Conservation (phyloP, 2,329 filamentous ascomycete species). For the Penicillium sp. region DNA sequence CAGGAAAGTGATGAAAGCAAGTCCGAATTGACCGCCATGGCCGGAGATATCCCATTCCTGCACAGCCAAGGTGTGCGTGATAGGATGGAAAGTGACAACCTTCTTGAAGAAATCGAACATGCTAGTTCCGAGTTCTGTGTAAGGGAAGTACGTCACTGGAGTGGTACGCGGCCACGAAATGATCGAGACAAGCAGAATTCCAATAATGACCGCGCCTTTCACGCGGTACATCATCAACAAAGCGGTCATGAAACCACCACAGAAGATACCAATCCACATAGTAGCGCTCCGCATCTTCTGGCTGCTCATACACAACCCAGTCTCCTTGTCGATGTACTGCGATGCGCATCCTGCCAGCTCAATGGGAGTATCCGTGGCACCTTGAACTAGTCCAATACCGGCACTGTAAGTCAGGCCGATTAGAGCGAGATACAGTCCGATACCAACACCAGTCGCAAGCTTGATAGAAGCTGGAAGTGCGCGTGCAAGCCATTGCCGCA, state of each 20-base stretch:
- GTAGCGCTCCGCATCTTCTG: conserved; percentile 82
- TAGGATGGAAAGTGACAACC: conserved; percentile 83
- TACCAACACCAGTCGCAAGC: conserved; percentile 82
- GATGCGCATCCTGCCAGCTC: conserved; percentile 75
- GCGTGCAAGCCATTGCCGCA: conserved; percentile 87
- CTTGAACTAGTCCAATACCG: conserved; percentile 79
- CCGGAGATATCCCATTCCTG: conserved; percentile 74
- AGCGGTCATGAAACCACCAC: conserved; percentile 78
- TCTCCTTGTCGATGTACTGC: conserved; percentile 47
- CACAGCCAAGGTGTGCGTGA: conserved; percentile 70
- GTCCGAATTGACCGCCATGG: conserved; percentile 76
- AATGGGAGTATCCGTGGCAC: conserved; percentile 70
- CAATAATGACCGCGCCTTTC: conserved; percentile 84
- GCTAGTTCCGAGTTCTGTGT: conserved; percentile 70
- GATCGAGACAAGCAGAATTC: conserved; percentile 82
- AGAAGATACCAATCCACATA: conserved; percentile 90
- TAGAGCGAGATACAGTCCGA: conserved; percentile 76
- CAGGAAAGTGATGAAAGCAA: conserved; percentile 85
- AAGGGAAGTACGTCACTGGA: conserved; percentile 79
- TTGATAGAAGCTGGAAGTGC: conserved; percentile 85
- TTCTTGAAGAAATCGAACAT: conserved; percentile 86
- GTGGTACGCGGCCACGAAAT: conserved; percentile 86
- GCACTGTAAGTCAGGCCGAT: conserved; percentile 76
- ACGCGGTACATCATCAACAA: conserved; percentile 84
- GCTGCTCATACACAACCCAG: conserved; percentile 65